Evolutionary conservation across 2,329 filamentous ascomycete species (phyloP).

Genomic region (Gremmenia infestans): DNA sequence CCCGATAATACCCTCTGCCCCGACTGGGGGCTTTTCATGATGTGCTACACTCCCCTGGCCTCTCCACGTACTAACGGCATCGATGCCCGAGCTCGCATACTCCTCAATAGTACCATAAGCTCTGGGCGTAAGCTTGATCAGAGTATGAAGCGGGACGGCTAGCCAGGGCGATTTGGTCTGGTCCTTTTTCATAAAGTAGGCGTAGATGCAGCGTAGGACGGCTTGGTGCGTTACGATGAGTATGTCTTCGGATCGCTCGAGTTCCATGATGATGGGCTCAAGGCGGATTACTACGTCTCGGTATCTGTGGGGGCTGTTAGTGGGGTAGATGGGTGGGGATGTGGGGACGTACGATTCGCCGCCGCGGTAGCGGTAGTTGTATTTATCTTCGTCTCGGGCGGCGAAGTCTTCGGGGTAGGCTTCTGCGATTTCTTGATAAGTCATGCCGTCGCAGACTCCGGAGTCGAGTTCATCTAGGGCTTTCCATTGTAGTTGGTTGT

Average conservation of each 20-base stretch:
- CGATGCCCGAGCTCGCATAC: constrained; percentile 83
- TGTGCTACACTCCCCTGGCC: constrained; percentile 90
- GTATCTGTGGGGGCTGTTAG: constrained; percentile 41
- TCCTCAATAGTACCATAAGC: constrained; percentile 92
- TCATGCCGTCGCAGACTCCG: constrained; percentile 93
- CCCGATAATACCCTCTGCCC: constrained; percentile 13
- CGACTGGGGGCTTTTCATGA: constrained; percentile 52
- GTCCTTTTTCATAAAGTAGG: constrained; percentile 97
- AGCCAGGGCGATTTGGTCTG: constrained; percentile 96
- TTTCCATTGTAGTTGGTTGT: constrained; percentile 98
- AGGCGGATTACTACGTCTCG: constrained; percentile 96
- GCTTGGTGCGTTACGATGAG: constrained; percentile 98
- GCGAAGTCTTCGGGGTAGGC: constrained; percentile 90
- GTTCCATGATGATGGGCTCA: constrained; percentile 98
- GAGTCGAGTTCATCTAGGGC: constrained; percentile 95
- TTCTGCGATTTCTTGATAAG: constrained; percentile 81
- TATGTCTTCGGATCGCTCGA: constrained; percentile 93
- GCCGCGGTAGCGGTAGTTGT: constrained; percentile 97
- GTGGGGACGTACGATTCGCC: constrained; percentile 64
- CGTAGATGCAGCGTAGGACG: constrained; percentile 93
- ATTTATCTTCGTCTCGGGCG: constrained; percentile 95
- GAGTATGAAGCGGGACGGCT: constrained; percentile 91
- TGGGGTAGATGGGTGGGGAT: not conserved
- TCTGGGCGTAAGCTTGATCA: constrained; percentile 93
- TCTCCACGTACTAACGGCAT: constrained; percentile 93